Base-by-base conservation (phyloP, 352 stramenopile genomes). In the Phytophthora litchii region DNA sequence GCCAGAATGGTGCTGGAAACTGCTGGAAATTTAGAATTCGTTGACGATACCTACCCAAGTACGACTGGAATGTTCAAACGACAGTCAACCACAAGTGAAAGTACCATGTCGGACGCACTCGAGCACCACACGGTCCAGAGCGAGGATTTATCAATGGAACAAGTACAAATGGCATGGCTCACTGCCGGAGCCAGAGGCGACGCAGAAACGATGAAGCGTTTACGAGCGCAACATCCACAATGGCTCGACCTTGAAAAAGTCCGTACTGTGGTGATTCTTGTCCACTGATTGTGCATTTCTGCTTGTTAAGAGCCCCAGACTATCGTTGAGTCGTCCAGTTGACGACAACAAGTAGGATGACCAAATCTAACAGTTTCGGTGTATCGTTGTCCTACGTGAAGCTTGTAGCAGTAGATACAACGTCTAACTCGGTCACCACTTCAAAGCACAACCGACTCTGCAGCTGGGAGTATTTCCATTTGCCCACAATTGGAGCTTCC, bases 391-490 rank as follows among this genome's bases (percentile, higher is more conserved):
- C 13, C 20, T 10, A 36, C 32, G 27, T 38, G 17, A 49, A 66
- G 57, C 25, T 17, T n/a, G 40, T 49, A 35, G 16, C 16, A 11
- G 8, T 32, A 32, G 44, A 17, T 27, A 23, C 44, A 38, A 42
- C 52, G 44, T 11, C 19, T 13, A 25, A 41, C 19, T 31, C 25
- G 3, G 25, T 13, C 29, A 5, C 23, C 23, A 34, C 12, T 21
- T 31, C 14, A 36, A 11, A n/a, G 10, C 48, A 27, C 13, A 21
- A 37, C n/a, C 51, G 17, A 17, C 63, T 67, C 45, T 71, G 62
- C 51, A 54, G 54, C 20, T 72, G 63, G 56, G 51, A 60, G 25
- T 9, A 48, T 12, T 72, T 72, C 51, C 56, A 72, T 36, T 38
- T 72, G 35, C 27, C 21, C 11, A 61, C 42, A 25, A 57, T 68